Evolutionary conservation across 257 asterid genomes (phyloP).

Genomic region (Ocimum tenuiflorum): DNA sequence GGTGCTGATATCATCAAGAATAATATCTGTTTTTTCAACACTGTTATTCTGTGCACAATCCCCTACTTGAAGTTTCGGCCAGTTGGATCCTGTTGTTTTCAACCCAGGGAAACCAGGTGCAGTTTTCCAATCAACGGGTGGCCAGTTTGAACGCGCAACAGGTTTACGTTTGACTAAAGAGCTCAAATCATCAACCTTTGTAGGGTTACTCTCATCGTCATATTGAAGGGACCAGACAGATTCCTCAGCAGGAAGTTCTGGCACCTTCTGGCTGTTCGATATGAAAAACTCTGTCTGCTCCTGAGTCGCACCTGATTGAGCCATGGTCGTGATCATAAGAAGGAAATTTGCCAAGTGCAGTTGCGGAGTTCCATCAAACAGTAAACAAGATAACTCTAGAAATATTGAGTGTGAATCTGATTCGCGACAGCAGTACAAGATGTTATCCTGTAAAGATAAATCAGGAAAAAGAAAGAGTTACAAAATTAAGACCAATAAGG

Average conservation of each 20-base stretch:
- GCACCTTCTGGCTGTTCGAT: slow-evolving; percentile 72
- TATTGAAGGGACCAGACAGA: slow-evolving; percentile 55
- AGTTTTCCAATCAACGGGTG: slow-evolving; percentile 66
- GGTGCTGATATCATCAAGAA: slow-evolving; percentile 24
- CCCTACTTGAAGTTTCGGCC: slow-evolving; percentile 20
- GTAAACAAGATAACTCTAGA: slow-evolving; percentile 64
- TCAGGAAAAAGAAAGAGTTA: not conserved
- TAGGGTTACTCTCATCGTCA: slow-evolving; percentile 23
- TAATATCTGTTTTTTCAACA: slow-evolving; percentile 8
- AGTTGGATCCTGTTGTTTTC: slow-evolving; percentile 20
- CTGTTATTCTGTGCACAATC: slow-evolving; percentile 18
- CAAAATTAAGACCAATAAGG: not conserved
- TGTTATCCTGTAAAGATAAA: slow-evolving; percentile 46
- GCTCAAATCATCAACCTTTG: slow-evolving; percentile 29
- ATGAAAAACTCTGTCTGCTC: slow-evolving; percentile 80
- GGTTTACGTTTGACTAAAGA: slow-evolving; percentile 24
- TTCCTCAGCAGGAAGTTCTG: slow-evolving; percentile 62
- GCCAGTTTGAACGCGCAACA: slow-evolving; percentile 49
- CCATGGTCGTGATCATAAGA: slow-evolving; percentile 79
- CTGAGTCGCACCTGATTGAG: slow-evolving; percentile 68
- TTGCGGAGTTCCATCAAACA: slow-evolving; percentile 47
- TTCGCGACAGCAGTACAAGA: slow-evolving; percentile 53
- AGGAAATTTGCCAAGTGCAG: slow-evolving; percentile 88
- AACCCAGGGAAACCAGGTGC: slow-evolving; percentile 51
- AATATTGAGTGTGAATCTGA: slow-evolving; percentile 67